Conservation (phyloP, 1,139 yeast genomes). For the Scheffersomyces lignicola region DNA sequence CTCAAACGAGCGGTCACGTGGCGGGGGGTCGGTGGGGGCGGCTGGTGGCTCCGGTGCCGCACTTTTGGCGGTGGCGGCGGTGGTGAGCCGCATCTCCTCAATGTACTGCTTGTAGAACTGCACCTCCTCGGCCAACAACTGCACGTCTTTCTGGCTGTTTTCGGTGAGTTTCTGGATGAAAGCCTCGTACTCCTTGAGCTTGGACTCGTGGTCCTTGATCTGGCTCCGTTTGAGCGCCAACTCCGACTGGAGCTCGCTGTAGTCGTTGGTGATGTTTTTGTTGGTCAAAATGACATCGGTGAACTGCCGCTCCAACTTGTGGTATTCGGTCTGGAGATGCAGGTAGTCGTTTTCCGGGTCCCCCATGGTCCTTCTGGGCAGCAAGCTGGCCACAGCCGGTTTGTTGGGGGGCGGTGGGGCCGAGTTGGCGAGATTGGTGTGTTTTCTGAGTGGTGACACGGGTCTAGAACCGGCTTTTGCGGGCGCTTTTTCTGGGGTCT, state of each 20-base stretch:
- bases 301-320: constrained; percentile 25
- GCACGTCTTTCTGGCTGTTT: constrained; percentile 26
- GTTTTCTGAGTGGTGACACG: background rate
- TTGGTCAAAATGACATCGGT: constrained; percentile 27
- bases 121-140: constrained; percentile 30
- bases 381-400: background rate
- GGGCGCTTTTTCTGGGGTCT: constrained; percentile 1
- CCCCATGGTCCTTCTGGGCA: constrained; percentile 1
- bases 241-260: constrained; percentile 23
- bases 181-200: constrained; percentile 21
- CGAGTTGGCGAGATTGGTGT: constrained; percentile 1
- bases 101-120: constrained; percentile 33
- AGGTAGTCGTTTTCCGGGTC: constrained; percentile 9
- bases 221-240: constrained; percentile 17
- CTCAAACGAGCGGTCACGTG: constrained; percentile 25
- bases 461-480: background rate
- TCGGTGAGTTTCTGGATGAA: constrained; percentile 19
- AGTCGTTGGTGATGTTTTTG: constrained; percentile 20
- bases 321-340: constrained; percentile 14
- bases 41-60: background rate
- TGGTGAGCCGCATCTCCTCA: constrained; percentile 25
- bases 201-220: constrained; percentile 20
- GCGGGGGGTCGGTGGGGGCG: constrained; percentile 5
- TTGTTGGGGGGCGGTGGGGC: constrained; percentile 1
- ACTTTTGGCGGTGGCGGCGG: background rate